phyloP scores from a whole-genome alignment of 1,284 basidiomycete species.

The Ganoderma resinaceum region DNA sequence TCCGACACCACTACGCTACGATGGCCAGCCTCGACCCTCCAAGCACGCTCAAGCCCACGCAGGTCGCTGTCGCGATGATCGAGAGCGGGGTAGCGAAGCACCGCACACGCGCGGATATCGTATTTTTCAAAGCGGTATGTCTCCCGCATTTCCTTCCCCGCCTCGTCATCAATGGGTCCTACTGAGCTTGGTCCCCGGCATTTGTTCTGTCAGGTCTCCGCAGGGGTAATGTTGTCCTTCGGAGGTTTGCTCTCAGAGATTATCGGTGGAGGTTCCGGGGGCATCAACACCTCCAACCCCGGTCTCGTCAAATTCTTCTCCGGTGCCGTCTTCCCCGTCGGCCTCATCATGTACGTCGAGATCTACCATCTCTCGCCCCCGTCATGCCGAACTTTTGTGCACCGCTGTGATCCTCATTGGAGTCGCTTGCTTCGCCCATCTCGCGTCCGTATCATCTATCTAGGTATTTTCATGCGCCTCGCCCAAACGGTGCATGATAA shows the following conservation, averaged over 20 bases:
- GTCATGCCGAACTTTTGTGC: neutral
- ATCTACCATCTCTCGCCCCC: neutral
- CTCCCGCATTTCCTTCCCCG: neutral
- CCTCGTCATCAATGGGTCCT: neutral
- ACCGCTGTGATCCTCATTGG: neutral
- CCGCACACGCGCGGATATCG: conserved; percentile 60
- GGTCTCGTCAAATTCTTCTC: conserved; percentile 71
- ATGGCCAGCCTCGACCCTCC: conserved; percentile 42
- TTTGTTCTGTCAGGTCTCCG: conserved; percentile 56
- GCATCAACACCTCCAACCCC: conserved; percentile 59
- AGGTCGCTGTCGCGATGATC: conserved; percentile 66
- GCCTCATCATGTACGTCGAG: conserved; percentile 71
- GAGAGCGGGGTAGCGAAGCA: conserved; percentile 67
- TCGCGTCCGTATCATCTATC: neutral
- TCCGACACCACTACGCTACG: neutral
- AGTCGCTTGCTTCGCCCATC: neutral
- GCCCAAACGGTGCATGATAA: neutral
- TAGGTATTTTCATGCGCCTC: neutral
- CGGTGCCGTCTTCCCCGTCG: conserved; percentile 76
- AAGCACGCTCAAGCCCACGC: conserved; percentile 65
- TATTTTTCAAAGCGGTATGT: conserved; percentile 74
- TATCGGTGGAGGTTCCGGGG: conserved; percentile 63
- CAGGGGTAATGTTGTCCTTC: conserved; percentile 75
- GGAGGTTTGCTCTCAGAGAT: conserved; percentile 72
- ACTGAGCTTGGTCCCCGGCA: neutral